phyloP scores from a whole-genome alignment of 352 stramenopile species.

The Globisporangium rhizosaccharum region DNA sequence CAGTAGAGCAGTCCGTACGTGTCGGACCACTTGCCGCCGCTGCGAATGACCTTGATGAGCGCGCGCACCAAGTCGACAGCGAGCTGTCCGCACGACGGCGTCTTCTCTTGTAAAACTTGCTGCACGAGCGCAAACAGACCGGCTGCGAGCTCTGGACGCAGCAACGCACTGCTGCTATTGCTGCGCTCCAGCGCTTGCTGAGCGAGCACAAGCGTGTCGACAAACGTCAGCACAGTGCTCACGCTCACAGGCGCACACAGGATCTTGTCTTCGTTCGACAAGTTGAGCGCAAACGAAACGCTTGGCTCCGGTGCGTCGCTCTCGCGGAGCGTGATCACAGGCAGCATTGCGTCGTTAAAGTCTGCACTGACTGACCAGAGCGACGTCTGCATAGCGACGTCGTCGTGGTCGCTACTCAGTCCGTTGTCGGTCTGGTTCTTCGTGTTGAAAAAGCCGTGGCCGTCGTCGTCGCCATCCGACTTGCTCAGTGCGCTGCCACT shows the following conservation, averaged over 20 bases:
- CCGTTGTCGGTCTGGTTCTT: constrained; percentile 37
- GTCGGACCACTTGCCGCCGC: constrained; percentile 61
- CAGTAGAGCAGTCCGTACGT: constrained; percentile 73
- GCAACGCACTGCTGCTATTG: constrained; percentile 9
- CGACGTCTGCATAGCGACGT: constrained; percentile 58
- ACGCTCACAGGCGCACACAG: constrained; percentile 61
- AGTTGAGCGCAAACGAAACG: constrained; percentile 42
- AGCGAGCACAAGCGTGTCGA: constrained; percentile 22
- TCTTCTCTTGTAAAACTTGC: constrained; percentile 63
- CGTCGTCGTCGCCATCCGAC: constrained; percentile 11
- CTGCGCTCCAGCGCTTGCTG: constrained; percentile 7
- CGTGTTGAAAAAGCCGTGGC: neutral
- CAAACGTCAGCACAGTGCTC: constrained; percentile 54
- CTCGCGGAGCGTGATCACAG: constrained; percentile 62
- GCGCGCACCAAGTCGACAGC: constrained; percentile 60
- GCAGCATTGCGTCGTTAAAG: constrained; percentile 51
- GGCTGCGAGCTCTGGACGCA: constrained; percentile 52
- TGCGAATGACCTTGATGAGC: constrained; percentile 61
- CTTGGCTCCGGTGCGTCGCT: constrained; percentile 24
- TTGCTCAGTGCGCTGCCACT: neutral
- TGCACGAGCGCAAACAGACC: constrained; percentile 72
- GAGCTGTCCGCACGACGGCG: constrained; percentile 36
- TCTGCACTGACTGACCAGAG: constrained; percentile 63
- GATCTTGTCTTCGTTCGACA: constrained; percentile 75
- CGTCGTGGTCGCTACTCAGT: constrained; percentile 26